Evolutionary conservation across 2,329 filamentous ascomycete genomes (phyloP), one percentile per base, ranked within the genome.

Genomic region (Penicillium decumbens): DNA sequence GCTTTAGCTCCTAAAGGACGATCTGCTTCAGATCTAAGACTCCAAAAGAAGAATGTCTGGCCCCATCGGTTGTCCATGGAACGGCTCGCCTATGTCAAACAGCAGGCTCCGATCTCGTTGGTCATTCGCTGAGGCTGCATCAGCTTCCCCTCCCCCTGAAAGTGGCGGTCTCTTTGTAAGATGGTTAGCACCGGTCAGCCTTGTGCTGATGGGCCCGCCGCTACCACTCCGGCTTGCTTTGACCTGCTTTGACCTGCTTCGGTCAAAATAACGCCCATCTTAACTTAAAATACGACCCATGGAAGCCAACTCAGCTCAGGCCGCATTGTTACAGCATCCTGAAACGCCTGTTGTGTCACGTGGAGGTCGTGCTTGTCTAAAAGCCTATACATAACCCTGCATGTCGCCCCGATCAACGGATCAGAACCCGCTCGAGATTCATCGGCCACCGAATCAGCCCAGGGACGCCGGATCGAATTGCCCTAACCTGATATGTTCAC

Each of bases 271-370:
- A 25, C 23, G 24, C 38, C 12, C 6, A 40, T 4, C 15, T 18
- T 18, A 23, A 23, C 20, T 23, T 23, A n/a, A 6, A 18, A 27
- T 27, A 8, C n/a, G 18, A 4, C 10, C 37, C 24, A 12, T 25
- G 20, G 5, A 35, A 18, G 35, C 37, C 37, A 40, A 25, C 28
- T 33, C 38, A 49, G 42, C 47, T 45, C 29, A 39, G 45, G 20
- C 49, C 49, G 29, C 45, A 15, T 37, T 15, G 44, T 50, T 47
- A 52, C 51, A 54, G 32, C 28, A 48, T 45, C 25, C 35, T 56
- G 55, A 57, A 56, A 57, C 53, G 25, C 27, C n/a, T 43, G 29
- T 35, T 12, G 45, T 54, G 37, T 57, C 50, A 56, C 53, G 50
- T 54, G 50, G 27, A 25, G 9, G 8, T 8, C 9, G 8, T 28